Conservation (phyloP, 495 filamentous ascomycete genomes). For the Extremus antarcticus region DNA sequence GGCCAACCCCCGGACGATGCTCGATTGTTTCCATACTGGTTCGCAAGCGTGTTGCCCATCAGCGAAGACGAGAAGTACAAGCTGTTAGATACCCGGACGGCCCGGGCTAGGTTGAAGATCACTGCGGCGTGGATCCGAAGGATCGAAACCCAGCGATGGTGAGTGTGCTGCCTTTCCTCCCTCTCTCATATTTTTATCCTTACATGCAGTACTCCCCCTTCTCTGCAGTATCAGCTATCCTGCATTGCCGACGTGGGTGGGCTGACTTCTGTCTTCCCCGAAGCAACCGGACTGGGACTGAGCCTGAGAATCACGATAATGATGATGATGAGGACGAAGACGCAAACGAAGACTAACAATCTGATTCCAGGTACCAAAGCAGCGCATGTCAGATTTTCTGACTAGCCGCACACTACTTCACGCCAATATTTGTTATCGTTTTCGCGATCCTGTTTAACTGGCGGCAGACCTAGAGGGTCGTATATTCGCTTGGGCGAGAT, state of each 20-base stretch:
- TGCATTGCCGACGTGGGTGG: background rate
- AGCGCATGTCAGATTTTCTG: conserved; percentile 25
- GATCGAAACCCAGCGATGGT: conserved; percentile 64
- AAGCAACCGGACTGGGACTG: too few relatives aligned
- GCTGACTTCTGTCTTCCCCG: background rate
- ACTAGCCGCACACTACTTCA: conserved; percentile 21
- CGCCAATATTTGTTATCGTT: conserved; percentile 10
- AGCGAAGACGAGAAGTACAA: conserved; percentile 68
- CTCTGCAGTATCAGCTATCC: background rate
- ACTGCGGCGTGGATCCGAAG: conserved; percentile 63
- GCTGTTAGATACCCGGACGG: conserved; percentile 57
- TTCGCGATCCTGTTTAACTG: conserved; percentile 8
- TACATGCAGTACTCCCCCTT: too few relatives aligned
- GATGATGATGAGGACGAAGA: background rate
- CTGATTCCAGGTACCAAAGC: conserved; percentile 22
- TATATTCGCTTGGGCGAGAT: too few relatives aligned
- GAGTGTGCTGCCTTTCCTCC: conserved; percentile 30
- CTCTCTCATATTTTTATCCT: background rate
- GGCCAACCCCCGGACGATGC: conserved; percentile 67
- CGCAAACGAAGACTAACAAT: background rate
- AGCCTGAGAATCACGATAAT: too few relatives aligned
- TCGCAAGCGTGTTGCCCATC: conserved; percentile 70
- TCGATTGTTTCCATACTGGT: conserved; percentile 78
- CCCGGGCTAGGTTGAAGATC: conserved; percentile 70
- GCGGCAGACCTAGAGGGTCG: background rate